Evolutionary conservation across 495 filamentous ascomycete genomes (phyloP).

Genomic region (Penicillium alfredii): DNA sequence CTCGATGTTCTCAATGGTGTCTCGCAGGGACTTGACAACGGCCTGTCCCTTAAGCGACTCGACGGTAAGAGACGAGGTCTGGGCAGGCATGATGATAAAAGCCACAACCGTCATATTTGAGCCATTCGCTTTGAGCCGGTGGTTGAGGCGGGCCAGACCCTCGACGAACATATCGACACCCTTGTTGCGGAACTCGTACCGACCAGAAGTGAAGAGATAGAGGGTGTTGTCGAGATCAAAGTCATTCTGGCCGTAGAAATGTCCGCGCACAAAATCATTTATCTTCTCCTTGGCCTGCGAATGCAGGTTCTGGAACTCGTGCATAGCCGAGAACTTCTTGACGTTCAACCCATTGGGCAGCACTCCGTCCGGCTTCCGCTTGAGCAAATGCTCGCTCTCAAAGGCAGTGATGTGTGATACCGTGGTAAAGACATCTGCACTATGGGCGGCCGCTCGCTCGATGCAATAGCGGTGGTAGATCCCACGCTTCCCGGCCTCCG

Average conservation of each 20-base stretch:
- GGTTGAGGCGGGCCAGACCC: conserved; percentile 87
- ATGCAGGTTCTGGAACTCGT: conserved; percentile 98
- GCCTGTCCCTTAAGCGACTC: conserved; percentile 96
- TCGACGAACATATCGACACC: conserved; percentile 99
- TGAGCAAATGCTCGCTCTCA: conserved; percentile 94
- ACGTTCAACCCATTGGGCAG: conserved; percentile 96
- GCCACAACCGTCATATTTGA: conserved; percentile 97
- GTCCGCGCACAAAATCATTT: conserved; percentile 94
- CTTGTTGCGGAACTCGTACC: conserved; percentile 97
- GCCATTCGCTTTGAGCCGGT: conserved; percentile 74
- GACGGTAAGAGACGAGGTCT: conserved; percentile 92
- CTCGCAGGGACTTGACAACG: conserved; percentile 89
- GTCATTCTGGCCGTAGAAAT: conserved; percentile 98
- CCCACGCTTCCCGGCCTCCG: conserved; percentile 93
- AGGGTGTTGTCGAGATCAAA: conserved; percentile 94
- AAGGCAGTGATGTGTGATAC: conserved; percentile 98
- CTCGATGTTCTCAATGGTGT: conserved; percentile 88
- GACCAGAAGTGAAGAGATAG: conserved; percentile 95
- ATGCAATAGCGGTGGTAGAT: conserved; percentile 99
- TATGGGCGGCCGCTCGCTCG: conserved; percentile 85
- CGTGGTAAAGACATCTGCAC: conserved; percentile 94
- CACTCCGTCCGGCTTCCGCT: conserved; percentile 95
- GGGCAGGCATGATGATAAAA: conserved; percentile 97
- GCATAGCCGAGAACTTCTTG: conserved; percentile 96
- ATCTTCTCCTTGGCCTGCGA: conserved; percentile 96